These are phyloP conservation scores for Arachis stenosperma DNA, from an alignment of 306 rosid species.

Conservation along the genomic window DNA sequence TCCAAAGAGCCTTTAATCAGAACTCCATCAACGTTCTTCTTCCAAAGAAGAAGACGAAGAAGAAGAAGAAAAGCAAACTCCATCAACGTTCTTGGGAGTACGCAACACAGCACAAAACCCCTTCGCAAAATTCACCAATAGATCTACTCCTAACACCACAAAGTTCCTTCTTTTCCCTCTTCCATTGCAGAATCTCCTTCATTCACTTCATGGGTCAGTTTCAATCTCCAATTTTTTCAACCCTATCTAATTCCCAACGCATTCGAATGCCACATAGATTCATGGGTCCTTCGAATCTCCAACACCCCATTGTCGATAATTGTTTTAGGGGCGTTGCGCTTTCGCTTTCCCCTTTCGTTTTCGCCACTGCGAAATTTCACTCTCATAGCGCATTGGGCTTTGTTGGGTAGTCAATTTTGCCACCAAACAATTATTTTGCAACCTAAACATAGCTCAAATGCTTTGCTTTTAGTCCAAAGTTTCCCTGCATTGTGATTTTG, in stretches of 20 bases:
- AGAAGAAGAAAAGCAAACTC: constrained; percentile 30
- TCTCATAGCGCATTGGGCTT: constrained; percentile 37
- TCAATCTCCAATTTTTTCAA: constrained; percentile 45
- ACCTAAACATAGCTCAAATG: constrained; percentile 34
- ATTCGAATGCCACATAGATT: constrained; percentile 37
- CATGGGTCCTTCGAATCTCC: constrained; percentile 32
- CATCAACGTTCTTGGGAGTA: constrained; percentile 31
- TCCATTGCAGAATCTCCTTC: constrained; percentile 43
- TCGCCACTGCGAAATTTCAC: constrained; percentile 11
- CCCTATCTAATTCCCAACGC: constrained; percentile 16
- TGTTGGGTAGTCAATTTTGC: constrained; percentile 68
- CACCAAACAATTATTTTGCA: not conserved
- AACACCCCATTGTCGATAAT: constrained; percentile 37
- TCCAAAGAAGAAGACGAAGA: not conserved
- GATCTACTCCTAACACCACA: constrained; percentile 50
- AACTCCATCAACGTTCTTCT: not conserved
- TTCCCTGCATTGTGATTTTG: constrained; percentile 48
- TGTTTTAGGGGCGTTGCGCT: constrained; percentile 34
- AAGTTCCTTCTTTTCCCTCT: constrained; percentile 12
- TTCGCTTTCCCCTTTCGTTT: constrained; percentile 58
- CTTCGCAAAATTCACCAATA: constrained; percentile 34
- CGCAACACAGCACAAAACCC: not conserved
- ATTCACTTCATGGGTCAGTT: constrained; percentile 49
- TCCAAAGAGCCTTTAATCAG: not conserved
- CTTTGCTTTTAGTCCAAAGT: constrained; percentile 72